Percentiles rank a stretch among this genome's conserved stretches.
These are phyloP conservation scores for Geotrichum reessii DNA, from an alignment of 1,139 yeast species.

Conservation along the genomic window DNA sequence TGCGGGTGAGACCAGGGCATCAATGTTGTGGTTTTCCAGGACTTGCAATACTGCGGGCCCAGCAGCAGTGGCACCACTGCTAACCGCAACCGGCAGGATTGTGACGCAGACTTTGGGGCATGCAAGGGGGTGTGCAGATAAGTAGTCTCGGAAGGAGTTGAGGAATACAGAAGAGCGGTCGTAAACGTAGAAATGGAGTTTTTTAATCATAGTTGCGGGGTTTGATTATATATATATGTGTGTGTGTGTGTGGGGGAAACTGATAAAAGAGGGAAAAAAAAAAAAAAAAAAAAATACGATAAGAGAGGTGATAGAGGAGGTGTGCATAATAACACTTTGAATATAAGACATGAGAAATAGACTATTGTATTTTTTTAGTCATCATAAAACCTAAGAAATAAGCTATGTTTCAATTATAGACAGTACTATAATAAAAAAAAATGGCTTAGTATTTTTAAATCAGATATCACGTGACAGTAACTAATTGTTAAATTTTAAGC, in stretches of 20 bases:
- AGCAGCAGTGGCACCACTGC: not conserved
- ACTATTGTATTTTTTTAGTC: too few relatives aligned
- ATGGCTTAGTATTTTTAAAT: too few relatives aligned
- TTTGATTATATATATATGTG: not conserved
- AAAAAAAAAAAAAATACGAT: too few relatives aligned
- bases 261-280: not conserved
- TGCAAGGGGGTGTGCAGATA: slow-evolving; percentile 9
- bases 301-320: too few relatives aligned
- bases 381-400: too few relatives aligned
- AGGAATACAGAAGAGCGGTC: slow-evolving; percentile 14
- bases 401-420: too few relatives aligned
- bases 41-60: slow-evolving; percentile 6
- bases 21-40: slow-evolving; percentile 19
- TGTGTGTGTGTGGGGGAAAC: not conserved
- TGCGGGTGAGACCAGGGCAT: slow-evolving; percentile 48
- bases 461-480: too few relatives aligned
- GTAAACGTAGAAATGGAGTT: slow-evolving; percentile 15
- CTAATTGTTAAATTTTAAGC: too few relatives aligned
- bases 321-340: too few relatives aligned
- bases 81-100: not conserved
- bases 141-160: slow-evolving; percentile 5
- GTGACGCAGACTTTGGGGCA: not conserved
- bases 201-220: not conserved
- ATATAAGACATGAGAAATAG: too few relatives aligned
- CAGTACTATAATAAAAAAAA: too few relatives aligned